These are phyloP conservation scores for Phytophthora colocasiae DNA, from an alignment of 352 stramenopile species.

Conservation along the genomic window DNA sequence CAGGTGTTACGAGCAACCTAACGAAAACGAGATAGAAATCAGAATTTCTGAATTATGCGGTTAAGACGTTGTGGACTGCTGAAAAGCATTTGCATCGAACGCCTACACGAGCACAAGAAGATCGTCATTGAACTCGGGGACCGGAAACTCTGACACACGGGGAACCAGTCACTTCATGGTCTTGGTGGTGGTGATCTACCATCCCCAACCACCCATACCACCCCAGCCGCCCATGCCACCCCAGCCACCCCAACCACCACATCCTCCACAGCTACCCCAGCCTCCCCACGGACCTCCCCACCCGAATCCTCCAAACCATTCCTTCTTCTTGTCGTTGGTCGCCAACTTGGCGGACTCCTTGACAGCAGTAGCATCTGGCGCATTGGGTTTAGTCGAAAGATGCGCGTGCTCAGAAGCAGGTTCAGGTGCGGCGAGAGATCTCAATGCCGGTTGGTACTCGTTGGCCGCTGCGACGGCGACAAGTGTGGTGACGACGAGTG, in stretches of 20 bases:
- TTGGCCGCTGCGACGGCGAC: constrained; percentile 1
- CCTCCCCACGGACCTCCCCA: constrained; percentile 8
- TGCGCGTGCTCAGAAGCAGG: neutral
- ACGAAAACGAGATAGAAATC: no score
- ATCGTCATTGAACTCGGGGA: neutral
- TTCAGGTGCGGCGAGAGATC: constrained; percentile 6
- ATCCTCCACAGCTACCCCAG: constrained; percentile 1
- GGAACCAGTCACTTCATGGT: no score
- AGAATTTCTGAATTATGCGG: no score
- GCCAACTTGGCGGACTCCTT: no score
- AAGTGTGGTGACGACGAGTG: constrained; percentile 10
- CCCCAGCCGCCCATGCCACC: constrained; percentile 12
- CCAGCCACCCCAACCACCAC: neutral
- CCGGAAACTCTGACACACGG: no score
- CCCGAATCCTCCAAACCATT: constrained; percentile 1
- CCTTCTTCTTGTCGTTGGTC: constrained; percentile 14
- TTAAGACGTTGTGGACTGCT: no score
- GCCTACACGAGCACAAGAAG: no score
- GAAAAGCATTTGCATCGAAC: no score
- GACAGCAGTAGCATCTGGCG: neutral
- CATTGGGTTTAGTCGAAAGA: neutral
- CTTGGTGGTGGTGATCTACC: neutral
- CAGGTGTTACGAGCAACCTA: no score
- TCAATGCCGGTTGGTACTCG: constrained; percentile 7
- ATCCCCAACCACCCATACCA: constrained; percentile 7